A percentile compares a stretch with the other conserved stretches of the same genome.
Conservation (phyloP, 306 rosid species). For the Cicer arietinum region DNA sequence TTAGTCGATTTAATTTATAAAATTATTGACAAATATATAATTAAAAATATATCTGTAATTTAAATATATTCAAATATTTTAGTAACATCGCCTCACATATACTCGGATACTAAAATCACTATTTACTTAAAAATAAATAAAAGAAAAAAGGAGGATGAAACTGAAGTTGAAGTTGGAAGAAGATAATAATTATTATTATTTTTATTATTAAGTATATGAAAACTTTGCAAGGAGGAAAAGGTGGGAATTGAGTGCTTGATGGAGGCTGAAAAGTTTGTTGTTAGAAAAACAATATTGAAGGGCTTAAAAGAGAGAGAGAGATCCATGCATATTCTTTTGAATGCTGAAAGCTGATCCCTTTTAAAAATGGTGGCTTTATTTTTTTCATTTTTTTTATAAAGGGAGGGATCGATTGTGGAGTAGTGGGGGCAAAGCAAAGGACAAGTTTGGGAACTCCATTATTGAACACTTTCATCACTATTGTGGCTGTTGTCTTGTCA, state of each 20-base stretch:
- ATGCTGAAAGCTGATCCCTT: constrained; percentile 68
- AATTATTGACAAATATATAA: too few relatives aligned
- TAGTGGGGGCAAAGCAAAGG: constrained; percentile 69
- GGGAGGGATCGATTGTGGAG: constrained; percentile 46
- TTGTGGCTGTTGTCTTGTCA: constrained; percentile 63
- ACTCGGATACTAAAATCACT: too few relatives aligned
- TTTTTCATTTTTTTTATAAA: constrained; percentile 51
- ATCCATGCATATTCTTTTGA: constrained; percentile 86
- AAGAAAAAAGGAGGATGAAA: background rate
- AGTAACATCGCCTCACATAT: too few relatives aligned
- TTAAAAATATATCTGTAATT: too few relatives aligned
- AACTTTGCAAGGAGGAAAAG: constrained; percentile 68
- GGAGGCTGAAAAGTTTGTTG: constrained; percentile 60
- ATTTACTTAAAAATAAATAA: constrained; percentile 33
- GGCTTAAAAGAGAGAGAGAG: constrained; percentile 44
- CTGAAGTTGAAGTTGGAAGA: constrained; percentile 42
- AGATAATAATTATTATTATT: constrained; percentile 34
- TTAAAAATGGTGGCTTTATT: constrained; percentile 59
- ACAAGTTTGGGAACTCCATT: constrained; percentile 70
- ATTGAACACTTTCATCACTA: constrained; percentile 60
- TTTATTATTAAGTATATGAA: constrained; percentile 47
- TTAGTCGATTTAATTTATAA: too few relatives aligned
- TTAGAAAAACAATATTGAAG: constrained; percentile 46
- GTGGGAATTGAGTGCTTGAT: constrained; percentile 58
- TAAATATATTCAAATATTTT: too few relatives aligned